phyloP scores from a whole-genome alignment of 1,284 basidiomycete species.

The Sanghuangporus baumii region DNA sequence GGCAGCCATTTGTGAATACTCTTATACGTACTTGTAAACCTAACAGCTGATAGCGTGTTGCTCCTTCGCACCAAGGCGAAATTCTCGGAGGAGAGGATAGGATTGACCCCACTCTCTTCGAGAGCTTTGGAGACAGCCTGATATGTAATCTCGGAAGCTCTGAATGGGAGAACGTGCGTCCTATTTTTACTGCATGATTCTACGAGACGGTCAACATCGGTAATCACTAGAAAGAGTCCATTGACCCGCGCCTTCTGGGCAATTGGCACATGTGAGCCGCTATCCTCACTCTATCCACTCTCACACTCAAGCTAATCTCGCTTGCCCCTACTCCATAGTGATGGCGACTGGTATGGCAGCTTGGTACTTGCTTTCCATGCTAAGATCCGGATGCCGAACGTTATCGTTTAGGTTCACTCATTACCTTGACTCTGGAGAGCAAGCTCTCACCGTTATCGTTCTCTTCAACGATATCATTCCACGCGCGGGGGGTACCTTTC shows the following conservation, averaged over 20 bases:
- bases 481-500: conserved; percentile 31
- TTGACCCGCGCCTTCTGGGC: conserved; percentile 28
- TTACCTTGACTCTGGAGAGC: conserved; percentile 35
- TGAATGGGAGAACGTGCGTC: conserved; percentile 26
- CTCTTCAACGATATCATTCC: conserved; percentile 31
- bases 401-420: conserved; percentile 26
- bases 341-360: conserved; percentile 27
- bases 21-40: neutral
- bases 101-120: conserved; percentile 28
- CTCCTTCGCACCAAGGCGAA: conserved; percentile 23
- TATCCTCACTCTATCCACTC: neutral
- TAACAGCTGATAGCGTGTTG: neutral
- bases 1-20: conserved; percentile 30
- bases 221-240: conserved; percentile 20
- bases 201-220: too few species aligned
- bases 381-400: neutral
- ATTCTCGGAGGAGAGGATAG: conserved; percentile 32
- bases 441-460: conserved; percentile 31
- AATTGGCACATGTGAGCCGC: conserved; percentile 32
- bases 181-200: neutral
- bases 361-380: neutral
- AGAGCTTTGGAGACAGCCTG: conserved; percentile 30
- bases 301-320: neutral
- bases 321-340: conserved; percentile 16
- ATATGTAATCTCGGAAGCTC: conserved; percentile 32